Evolutionary conservation across 176 grass and related monocot genomes (phyloP).

Genomic region (Triticum urartu): DNA sequence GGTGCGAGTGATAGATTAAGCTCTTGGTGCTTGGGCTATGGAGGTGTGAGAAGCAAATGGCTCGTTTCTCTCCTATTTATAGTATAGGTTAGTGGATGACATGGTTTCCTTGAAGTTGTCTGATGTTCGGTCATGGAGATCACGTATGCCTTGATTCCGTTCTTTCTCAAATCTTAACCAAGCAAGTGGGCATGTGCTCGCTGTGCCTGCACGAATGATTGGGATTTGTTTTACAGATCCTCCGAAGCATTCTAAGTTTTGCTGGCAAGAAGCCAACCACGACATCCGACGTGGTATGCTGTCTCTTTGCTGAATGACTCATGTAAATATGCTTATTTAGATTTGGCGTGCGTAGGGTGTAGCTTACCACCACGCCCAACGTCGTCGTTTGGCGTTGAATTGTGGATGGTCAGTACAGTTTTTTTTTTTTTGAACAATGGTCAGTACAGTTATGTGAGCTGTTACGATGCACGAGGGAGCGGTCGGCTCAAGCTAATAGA

Average conservation of each 20-base stretch:
- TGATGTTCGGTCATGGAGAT: neutral
- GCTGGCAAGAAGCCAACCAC: neutral
- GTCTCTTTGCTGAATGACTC: neutral
- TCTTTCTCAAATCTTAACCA: neutral
- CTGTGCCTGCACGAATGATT: neutral
- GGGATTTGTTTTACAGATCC: neutral
- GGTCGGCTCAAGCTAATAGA: too few relatives aligned
- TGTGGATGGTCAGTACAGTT: too few relatives aligned
- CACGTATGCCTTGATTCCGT: neutral
- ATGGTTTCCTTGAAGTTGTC: neutral
- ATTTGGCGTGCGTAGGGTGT: neutral
- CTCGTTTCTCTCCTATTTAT: neutral
- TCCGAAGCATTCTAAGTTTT: neutral
- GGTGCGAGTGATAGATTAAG: too few relatives aligned
- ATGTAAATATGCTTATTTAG: neutral
- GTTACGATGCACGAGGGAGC: too few relatives aligned
- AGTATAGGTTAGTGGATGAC: neutral
- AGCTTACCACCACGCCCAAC: too few relatives aligned
- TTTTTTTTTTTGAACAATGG: too few relatives aligned
- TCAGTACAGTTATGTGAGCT: too few relatives aligned
- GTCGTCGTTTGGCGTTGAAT: too few relatives aligned
- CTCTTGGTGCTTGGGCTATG: neutral
- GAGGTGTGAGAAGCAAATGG: neutral
- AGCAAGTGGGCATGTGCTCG: neutral
- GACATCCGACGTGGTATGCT: neutral